Base-by-base conservation (phyloP, 257 asterid species). In the Linaria vulgaris region DNA sequence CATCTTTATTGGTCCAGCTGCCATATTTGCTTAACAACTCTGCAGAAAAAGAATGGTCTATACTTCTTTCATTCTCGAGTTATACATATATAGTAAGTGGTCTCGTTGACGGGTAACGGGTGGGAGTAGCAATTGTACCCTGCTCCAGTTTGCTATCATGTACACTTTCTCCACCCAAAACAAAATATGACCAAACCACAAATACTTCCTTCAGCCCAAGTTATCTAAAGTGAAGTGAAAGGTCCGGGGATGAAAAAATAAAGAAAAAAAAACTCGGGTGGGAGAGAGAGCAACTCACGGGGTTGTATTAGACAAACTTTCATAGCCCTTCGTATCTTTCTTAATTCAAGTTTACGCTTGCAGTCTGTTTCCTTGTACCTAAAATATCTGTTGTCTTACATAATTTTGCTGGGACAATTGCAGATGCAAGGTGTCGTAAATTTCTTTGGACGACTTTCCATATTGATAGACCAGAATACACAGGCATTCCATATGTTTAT, bases 401-500 rank as follows among this genome's bases (percentile, higher is more conserved):
- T 34, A 14, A 27, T 58, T 38, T 47, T 13, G 41, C 39, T 37
- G 38, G 56, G 64, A 48, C 66, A 47, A 68, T 85, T 62, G 72
- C 88, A 92, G 98, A 86, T 88, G 96, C 89, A 83, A 71, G 98
- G 98, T 37, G 96, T 85, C 6, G 96, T 91, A 45, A 85, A 61
- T 71, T 89, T 88, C 84, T 91, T 87, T 47, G 96, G 98, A 44
- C 87, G 98, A 43, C 34, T 91, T 48, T 87, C 98, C 51, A 76
- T 91, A 73, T 63, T 91, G 80, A 83, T 87, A 9, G 97, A 91
- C 87, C 98, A 91, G 74, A 91, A 91, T 70, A 88, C 97, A 22
- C 97, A 91, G 77, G 97, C 98, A 13, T 88, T 91, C 73, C 97
- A 91, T 64, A 77, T 88, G 98, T 88, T 91, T 72, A 86, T 89